Evolutionary conservation across 2,329 filamentous ascomycete species (phyloP).

Genomic region (Claviceps arundinis): DNA sequence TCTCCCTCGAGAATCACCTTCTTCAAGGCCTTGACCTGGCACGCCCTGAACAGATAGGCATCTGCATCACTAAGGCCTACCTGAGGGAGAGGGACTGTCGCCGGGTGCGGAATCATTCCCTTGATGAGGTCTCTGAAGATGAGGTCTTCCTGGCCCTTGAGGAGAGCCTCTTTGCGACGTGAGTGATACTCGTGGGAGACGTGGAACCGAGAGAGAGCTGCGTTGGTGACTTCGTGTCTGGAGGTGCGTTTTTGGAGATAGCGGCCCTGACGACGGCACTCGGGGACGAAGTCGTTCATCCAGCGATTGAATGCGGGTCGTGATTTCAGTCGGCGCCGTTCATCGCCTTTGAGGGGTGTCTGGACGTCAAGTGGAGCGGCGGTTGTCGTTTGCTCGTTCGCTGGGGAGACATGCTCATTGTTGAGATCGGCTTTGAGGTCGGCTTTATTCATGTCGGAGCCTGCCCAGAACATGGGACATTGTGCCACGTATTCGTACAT

Average conservation of each 20-base stretch:
- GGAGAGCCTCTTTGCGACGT: conserved; percentile 27
- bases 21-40: conserved; percentile 29
- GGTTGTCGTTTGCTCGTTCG: background rate
- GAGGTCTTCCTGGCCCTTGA: conserved; percentile 25
- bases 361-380: conserved; percentile 15
- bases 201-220: conserved; percentile 40
- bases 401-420: background rate
- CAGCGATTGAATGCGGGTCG: conserved; percentile 47
- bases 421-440: background rate
- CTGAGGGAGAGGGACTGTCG: too few relatives aligned
- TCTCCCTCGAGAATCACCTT: conserved; percentile 35
- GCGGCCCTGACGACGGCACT: conserved; percentile 26
- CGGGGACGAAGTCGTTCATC: conserved; percentile 49
- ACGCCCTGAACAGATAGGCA: background rate
- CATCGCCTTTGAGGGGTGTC: conserved; percentile 33
- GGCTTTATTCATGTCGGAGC: conserved; percentile 8
- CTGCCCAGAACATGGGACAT: conserved; percentile 44
- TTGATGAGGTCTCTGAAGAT: conserved; percentile 36
- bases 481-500: conserved; percentile 49
- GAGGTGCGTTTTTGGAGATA: conserved; percentile 17
- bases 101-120: conserved; percentile 11
- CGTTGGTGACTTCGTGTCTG: conserved; percentile 33
- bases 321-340: conserved; percentile 40
- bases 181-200: conserved; percentile 29
- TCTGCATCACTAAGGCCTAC: conserved; percentile 6